Percentiles rank a stretch among this genome's conserved stretches.
phyloP scores from a whole-genome alignment of 495 filamentous ascomycete species.

The Opeltia flavorubescens region DNA sequence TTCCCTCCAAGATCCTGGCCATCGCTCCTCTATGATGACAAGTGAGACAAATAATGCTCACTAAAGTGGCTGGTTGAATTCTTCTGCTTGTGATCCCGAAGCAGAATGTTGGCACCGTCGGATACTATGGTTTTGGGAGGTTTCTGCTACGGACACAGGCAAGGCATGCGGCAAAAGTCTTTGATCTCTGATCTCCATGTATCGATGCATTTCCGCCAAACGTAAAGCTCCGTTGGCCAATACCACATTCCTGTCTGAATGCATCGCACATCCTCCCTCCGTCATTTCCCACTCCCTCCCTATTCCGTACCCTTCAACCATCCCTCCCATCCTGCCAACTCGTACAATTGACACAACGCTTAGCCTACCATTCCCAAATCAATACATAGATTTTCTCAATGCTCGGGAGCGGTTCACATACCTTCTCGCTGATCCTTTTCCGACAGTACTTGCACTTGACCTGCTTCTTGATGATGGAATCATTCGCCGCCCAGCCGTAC shows the following conservation, averaged over 20 bases:
- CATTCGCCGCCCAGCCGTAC: constrained; percentile 45
- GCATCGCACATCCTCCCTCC: background rate
- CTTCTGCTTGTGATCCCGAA: no score
- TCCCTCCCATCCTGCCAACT: constrained; percentile 71
- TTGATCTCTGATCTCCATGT: no score
- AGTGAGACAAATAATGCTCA: no score
- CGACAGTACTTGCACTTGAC: constrained; percentile 60
- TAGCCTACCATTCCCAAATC: constrained; percentile 27
- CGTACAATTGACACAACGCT: constrained; percentile 56
- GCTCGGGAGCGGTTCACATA: constrained; percentile 16
- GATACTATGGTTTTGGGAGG: no score
- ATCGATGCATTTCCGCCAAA: no score
- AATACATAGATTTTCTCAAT: background rate
- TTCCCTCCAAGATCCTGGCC: no score
- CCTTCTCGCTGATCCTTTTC: constrained; percentile 52
- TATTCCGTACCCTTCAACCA: constrained; percentile 13
- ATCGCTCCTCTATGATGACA: no score
- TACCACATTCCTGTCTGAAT: background rate
- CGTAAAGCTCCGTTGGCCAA: no score
- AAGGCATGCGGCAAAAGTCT: no score
- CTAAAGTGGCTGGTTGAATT: no score
- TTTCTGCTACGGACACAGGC: no score
- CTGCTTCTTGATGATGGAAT: constrained; percentile 56
- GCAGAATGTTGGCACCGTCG: no score
- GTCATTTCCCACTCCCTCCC: background rate